These are phyloP conservation scores for Pichia nakasei DNA, from an alignment of 805 yeast species.

Conservation along the genomic window DNA sequence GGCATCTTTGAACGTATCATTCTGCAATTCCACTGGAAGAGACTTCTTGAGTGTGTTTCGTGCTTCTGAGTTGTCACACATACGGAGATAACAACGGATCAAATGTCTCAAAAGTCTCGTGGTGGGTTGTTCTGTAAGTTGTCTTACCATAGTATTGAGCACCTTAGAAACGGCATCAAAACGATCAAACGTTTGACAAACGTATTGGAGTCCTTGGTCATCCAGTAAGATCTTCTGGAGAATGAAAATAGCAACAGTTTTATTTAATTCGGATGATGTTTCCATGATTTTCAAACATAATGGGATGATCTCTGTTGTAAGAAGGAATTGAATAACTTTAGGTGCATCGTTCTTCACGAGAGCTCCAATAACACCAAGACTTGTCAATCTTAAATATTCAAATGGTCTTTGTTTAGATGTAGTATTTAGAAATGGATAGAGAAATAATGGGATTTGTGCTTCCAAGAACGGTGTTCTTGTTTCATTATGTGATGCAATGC, in stretches of 20 bases:
- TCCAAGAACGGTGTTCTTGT: slow-evolving; percentile 76
- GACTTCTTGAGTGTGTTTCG: slow-evolving; percentile 75
- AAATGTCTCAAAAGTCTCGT: slow-evolving; percentile 87
- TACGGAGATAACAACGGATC: slow-evolving; percentile 83
- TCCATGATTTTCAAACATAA: slow-evolving; percentile 92
- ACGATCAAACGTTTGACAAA: slow-evolving; percentile 91
- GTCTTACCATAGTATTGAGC: slow-evolving; percentile 76
- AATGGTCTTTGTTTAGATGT: slow-evolving; percentile 87
- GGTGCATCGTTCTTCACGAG: slow-evolving; percentile 92
- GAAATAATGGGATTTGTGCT: slow-evolving; percentile 86
- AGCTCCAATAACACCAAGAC: slow-evolving; percentile 95
- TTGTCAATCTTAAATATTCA: slow-evolving; percentile 86
- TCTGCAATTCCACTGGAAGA: slow-evolving; percentile 80
- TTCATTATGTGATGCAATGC: slow-evolving; percentile 92
- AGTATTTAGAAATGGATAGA: slow-evolving; percentile 90
- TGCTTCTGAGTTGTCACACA: slow-evolving; percentile 86
- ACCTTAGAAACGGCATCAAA: slow-evolving; percentile 92
- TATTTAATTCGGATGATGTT: slow-evolving; percentile 83
- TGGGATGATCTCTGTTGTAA: slow-evolving; percentile 96
- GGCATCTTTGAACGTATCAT: slow-evolving; percentile 72
- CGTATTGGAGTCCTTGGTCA: slow-evolving; percentile 83
- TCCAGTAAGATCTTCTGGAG: slow-evolving; percentile 88
- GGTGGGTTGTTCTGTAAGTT: slow-evolving; percentile 65
- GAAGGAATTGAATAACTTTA: slow-evolving; percentile 82
- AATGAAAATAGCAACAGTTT: slow-evolving; percentile 94